phyloP scores from a whole-genome alignment of 345 rosid genomes.

The Salix exigua region DNA sequence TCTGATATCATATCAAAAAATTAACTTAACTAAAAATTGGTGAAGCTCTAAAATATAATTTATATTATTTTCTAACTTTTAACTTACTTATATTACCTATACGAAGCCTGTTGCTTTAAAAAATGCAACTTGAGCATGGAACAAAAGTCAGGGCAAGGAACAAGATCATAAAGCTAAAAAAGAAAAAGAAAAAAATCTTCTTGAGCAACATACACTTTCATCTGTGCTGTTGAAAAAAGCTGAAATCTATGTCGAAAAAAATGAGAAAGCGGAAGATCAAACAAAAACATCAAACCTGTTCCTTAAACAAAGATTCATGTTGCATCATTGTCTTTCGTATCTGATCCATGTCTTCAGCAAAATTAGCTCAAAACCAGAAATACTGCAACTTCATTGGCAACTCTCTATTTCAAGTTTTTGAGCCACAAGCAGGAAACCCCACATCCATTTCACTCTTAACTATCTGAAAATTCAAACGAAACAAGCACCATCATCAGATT shows the following conservation, averaged over 20 bases:
- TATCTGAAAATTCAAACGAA: background rate
- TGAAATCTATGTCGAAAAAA: background rate
- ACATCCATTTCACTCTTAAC: background rate
- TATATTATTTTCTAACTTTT: no score
- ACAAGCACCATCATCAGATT: background rate
- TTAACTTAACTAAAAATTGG: no score
- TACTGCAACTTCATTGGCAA: background rate
- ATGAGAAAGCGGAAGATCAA: background rate
- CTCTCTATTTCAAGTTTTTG: background rate
- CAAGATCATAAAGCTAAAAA: background rate
- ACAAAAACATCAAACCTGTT: slow-evolving; percentile 10
- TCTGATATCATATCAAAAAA: no score
- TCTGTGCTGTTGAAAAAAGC: background rate
- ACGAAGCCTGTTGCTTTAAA: background rate
- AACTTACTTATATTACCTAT: no score
- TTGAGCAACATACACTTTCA: background rate
- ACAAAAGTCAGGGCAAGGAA: background rate
- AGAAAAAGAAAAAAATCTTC: background rate
- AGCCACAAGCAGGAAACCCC: background rate
- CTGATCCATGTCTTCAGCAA: slow-evolving; percentile 14
- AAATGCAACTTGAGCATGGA: background rate
- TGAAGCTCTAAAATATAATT: no score
- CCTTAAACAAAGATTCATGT: slow-evolving; percentile 18
- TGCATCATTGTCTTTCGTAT: slow-evolving; percentile 16
- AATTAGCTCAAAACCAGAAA: background rate